Conservation (phyloP, 192 early-diverging fungal genomes). For the Gigaspora rosea region DNA sequence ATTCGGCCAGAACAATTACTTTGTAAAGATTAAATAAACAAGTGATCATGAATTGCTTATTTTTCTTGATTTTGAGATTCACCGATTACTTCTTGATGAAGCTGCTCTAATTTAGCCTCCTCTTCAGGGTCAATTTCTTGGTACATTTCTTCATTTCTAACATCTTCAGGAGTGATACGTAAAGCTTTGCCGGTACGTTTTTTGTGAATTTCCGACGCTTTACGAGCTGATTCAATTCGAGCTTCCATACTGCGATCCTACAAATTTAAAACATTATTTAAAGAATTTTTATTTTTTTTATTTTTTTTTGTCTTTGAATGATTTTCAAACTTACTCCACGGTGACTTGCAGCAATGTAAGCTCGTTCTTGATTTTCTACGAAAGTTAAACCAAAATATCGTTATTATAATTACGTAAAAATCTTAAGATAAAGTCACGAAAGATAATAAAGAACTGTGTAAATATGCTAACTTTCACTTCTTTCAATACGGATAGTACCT, state of each 20-base stretch:
- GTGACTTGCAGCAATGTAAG: conserved; percentile 38
- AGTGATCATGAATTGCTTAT: too few relatives aligned
- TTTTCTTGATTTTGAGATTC: neutral
- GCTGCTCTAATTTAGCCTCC: conserved; percentile 2
- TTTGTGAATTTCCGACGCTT: conserved; percentile 36
- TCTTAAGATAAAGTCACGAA: neutral
- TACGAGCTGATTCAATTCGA: conserved; percentile 36
- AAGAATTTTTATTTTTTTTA: too few relatives aligned
- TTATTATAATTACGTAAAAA: neutral
- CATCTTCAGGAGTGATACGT: conserved; percentile 34
- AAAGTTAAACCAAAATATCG: neutral
- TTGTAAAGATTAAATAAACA: too few relatives aligned
- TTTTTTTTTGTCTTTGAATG: too few relatives aligned
- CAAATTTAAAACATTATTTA: neutral
- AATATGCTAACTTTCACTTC: too few relatives aligned
- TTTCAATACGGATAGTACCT: neutral
- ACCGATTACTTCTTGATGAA: conserved; percentile 3
- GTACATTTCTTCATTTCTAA: conserved; percentile 40
- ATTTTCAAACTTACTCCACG: conserved; percentile 27
- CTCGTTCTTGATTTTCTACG: conserved; percentile 38
- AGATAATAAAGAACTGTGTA: neutral
- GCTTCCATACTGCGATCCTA: conserved; percentile 38
- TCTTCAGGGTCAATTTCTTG: conserved; percentile 30
- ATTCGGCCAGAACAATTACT: too few relatives aligned
- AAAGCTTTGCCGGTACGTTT: conserved; percentile 35